A percentile compares a stretch with the other conserved stretches of the same genome.
phyloP scores from a whole-genome alignment of 2,329 filamentous ascomycete genomes.

The Pestalotiopsis sp. region DNA sequence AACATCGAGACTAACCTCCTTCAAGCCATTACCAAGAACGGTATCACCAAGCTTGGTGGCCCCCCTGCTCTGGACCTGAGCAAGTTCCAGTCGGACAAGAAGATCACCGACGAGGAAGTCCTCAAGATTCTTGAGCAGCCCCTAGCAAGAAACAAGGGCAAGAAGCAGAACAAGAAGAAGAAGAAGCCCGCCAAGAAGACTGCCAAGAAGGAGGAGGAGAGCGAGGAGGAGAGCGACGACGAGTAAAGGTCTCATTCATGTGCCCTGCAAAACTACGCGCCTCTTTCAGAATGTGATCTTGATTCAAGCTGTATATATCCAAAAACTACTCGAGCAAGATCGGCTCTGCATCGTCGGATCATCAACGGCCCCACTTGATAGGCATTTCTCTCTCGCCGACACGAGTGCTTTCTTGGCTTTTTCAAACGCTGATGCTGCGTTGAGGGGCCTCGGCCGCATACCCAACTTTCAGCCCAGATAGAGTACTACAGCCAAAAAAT shows the following conservation, averaged over 20 bases:
- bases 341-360: neutral
- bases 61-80: slow-evolving; percentile 76
- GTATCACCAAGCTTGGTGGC: slow-evolving; percentile 81
- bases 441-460: neutral
- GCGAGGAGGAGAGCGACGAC: slow-evolving; percentile 13
- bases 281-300: neutral
- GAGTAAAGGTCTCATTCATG: neutral
- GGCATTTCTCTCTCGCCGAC: neutral
- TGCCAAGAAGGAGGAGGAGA: slow-evolving; percentile 36
- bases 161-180: slow-evolving; percentile 91
- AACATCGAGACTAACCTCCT: slow-evolving; percentile 23
- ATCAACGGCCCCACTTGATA: neutral
- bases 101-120: slow-evolving; percentile 94
- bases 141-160: slow-evolving; percentile 82
- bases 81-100: slow-evolving; percentile 94
- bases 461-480: neutral
- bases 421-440: neutral
- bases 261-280: neutral
- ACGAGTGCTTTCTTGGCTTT: neutral
- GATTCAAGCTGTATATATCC: neutral
- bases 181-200: slow-evolving; percentile 67
- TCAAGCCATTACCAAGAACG: slow-evolving; percentile 95
- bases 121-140: slow-evolving; percentile 93
- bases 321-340: neutral
- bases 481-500: slow-evolving; percentile 1